A percentile compares a stretch with the other conserved stretches of the same genome.
Conservation (phyloP, 2,329 filamentous ascomycete genomes). For the Hypoxylon sp. region DNA sequence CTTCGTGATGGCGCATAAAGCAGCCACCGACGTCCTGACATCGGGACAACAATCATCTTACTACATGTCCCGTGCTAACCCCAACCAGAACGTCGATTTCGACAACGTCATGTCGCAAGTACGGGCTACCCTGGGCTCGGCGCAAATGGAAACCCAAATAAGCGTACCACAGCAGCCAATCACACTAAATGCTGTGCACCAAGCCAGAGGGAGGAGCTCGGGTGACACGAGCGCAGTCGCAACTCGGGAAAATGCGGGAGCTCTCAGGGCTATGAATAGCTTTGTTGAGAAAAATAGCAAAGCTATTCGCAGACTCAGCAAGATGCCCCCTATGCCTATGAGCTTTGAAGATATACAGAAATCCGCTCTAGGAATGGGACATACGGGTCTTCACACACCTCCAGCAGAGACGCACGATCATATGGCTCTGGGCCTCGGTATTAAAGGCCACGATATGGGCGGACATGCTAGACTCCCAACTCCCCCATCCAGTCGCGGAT, state of each 20-base stretch:
- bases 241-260: conserved; percentile 60
- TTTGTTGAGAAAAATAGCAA: conserved; percentile 62
- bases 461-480: conserved; percentile 47
- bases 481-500: conserved; percentile 56
- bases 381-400: conserved; percentile 27
- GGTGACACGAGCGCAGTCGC: conserved; percentile 59
- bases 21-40: conserved; percentile 51
- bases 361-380: conserved; percentile 45
- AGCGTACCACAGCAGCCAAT: conserved; percentile 47
- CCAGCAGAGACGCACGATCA: conserved; percentile 33
- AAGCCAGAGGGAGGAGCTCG: conserved; percentile 55
- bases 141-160: conserved; percentile 44
- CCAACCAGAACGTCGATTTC: conserved; percentile 60
- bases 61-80: conserved; percentile 50
- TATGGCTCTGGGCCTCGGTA: conserved; percentile 22
- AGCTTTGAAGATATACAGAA: conserved; percentile 55
- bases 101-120: conserved; percentile 63
- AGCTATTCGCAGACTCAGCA: conserved; percentile 61
- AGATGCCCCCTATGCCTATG: conserved; percentile 56
- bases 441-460: conserved; percentile 25
- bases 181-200: conserved; percentile 61
- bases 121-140: conserved; percentile 54
- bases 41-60: conserved; percentile 47
- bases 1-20: conserved; percentile 63
- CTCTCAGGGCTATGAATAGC: conserved; percentile 61